Conservation (phyloP, 768 basidiomycete genomes). For the Tremella yokohamensis region DNA sequence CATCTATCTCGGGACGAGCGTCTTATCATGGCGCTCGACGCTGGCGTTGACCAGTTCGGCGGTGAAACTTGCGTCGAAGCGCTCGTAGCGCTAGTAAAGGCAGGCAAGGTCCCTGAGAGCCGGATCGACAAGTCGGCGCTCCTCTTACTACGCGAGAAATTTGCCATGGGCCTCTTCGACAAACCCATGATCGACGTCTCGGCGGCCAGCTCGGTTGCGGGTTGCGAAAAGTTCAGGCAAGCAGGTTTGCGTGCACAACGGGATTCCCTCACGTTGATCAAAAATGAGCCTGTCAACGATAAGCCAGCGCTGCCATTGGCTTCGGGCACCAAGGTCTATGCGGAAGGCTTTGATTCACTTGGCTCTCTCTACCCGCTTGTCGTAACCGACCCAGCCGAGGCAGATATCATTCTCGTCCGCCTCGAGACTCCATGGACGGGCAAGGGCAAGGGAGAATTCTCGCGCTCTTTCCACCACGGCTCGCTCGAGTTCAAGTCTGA, state of each 20-base stretch:
- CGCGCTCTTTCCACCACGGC: constrained; percentile 11
- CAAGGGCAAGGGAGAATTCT: constrained; percentile 10
- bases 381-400: constrained; percentile 5
- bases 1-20: constrained; percentile 16
- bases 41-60: constrained; percentile 19
- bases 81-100: constrained; percentile 11
- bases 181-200: constrained; percentile 13
- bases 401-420: constrained; percentile 12
- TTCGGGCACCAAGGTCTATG: constrained; percentile 5
- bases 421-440: constrained; percentile 7
- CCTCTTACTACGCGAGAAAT: constrained; percentile 10
- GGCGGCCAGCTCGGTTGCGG: constrained; percentile 10
- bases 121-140: constrained; percentile 16
- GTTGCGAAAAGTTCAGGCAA: background rate
- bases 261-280: constrained; percentile 9
- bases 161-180: constrained; percentile 12
- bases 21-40: constrained; percentile 14
- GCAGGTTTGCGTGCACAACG: constrained; percentile 13
- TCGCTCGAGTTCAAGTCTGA: constrained; percentile 10
- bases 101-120: constrained; percentile 11
- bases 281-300: constrained; percentile 3
- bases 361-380: background rate
- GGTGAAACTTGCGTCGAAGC: constrained; percentile 17
- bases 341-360: constrained; percentile 11
- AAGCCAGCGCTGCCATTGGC: constrained; percentile 1